phyloP scores from a whole-genome alignment of 2,329 filamentous ascomycete species.

The Colletotrichum gloeosporioides region DNA sequence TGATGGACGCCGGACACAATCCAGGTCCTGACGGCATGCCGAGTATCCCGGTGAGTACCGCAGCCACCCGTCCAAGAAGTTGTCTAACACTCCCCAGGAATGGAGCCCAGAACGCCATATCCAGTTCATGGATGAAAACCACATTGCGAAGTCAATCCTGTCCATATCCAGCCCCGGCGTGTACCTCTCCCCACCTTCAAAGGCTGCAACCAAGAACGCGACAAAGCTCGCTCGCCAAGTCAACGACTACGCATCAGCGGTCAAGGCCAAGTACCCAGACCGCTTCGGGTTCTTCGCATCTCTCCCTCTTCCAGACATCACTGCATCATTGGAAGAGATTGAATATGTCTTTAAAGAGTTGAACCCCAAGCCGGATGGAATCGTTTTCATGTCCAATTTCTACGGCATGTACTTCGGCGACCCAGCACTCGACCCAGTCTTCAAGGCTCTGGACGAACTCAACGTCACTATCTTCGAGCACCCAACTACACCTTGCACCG shows the following conservation, averaged over 20 bases:
- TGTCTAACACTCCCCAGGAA: background rate
- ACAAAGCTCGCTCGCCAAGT: slow-evolving; percentile 35
- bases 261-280: slow-evolving; percentile 24
- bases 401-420: slow-evolving; percentile 59
- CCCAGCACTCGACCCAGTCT: slow-evolving; percentile 47
- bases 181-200: slow-evolving; percentile 26
- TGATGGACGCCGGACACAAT: slow-evolving; percentile 25
- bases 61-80: fast-evolving
- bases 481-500: slow-evolving; percentile 53
- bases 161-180: slow-evolving; percentile 30
- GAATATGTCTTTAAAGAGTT: slow-evolving; percentile 42
- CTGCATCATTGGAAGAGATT: slow-evolving; percentile 52
- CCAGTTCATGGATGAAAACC: slow-evolving; percentile 24
- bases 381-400: slow-evolving; percentile 56
- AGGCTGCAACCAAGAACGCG: slow-evolving; percentile 22
- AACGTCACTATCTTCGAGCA: slow-evolving; percentile 59
- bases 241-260: slow-evolving; percentile 25
- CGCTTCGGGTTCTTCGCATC: slow-evolving; percentile 57
- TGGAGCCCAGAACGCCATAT: slow-evolving; percentile 20
- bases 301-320: slow-evolving; percentile 55
- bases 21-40: slow-evolving; percentile 31
- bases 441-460: slow-evolving; percentile 49
- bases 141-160: slow-evolving; percentile 25
- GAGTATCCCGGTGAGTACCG: slow-evolving; percentile 25
- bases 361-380: slow-evolving; percentile 49